phyloP scores from a whole-genome alignment of 371 early-diverging fungal genomes.

The Mucor irregularis region DNA sequence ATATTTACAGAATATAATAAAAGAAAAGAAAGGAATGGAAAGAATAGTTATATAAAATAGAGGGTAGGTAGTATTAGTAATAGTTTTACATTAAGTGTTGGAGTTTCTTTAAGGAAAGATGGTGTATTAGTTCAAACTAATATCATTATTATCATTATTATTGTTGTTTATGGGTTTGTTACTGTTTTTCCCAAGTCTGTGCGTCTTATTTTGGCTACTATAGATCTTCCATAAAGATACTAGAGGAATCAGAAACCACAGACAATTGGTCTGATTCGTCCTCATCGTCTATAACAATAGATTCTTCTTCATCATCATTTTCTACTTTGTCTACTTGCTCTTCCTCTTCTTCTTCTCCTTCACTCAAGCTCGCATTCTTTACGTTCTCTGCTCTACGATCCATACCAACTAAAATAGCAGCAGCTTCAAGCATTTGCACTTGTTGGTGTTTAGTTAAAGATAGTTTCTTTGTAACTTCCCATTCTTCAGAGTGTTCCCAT shows the following conservation, averaged over 20 bases:
- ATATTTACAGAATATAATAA: too few relatives aligned
- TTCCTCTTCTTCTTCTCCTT: conserved; percentile 2
- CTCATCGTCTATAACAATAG: conserved; percentile 29
- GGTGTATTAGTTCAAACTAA: too few relatives aligned
- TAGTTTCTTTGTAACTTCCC: conserved; percentile 66
- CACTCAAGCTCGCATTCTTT: not conserved
- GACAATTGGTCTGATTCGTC: conserved; percentile 11
- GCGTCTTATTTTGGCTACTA: not conserved
- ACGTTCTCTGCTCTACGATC: conserved; percentile 21
- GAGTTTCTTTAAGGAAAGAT: too few relatives aligned
- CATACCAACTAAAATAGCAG: conserved; percentile 66
- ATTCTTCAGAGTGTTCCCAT: conserved; percentile 73
- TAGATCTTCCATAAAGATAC: conserved; percentile 32
- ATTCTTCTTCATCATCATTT: conserved; percentile 13
- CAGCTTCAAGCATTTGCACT: conserved; percentile 77
- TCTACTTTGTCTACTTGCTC: conserved; percentile 9
- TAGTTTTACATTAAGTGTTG: too few relatives aligned
- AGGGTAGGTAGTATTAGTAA: too few relatives aligned
- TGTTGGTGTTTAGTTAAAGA: conserved; percentile 75
- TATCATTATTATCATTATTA: too few relatives aligned
- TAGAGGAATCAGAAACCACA: conserved; percentile 7
- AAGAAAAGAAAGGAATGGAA: too few relatives aligned
- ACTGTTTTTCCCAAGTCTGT: conserved; percentile 86
- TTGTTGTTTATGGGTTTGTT: too few relatives aligned
- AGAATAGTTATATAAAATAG: too few relatives aligned